Base-by-base conservation (phyloP, 1,284 basidiomycete genomes). In the Irpex lacteus region DNA sequence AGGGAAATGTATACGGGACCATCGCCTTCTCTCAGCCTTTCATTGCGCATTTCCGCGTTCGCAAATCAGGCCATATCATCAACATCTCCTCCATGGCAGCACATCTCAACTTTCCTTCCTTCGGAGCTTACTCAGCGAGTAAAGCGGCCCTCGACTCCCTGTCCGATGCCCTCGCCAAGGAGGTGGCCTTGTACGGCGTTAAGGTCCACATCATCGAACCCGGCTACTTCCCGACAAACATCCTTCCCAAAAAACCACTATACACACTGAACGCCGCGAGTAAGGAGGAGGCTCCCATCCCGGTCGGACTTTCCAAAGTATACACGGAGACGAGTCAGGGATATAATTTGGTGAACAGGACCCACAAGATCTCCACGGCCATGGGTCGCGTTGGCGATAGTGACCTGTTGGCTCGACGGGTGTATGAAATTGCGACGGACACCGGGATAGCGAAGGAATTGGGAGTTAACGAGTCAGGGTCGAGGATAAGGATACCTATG, bases 1-100 rank as follows among this genome's bases (percentile, higher is more conserved):
- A 74, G 59, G 68, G 69, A 15, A 74, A 76, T 63, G 62, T 77
- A 7, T 77, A 76, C 60, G 74, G 74, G 5, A 66, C 70, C 11
- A 63, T 76, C 55, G 71, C 72, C 13, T 68, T 76, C 62, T 75
- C 71, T 6, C 72, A 77, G 54, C 67, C 73, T 0, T 65, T 77
- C 1, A 68, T 77, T 32, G 71, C 74, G 0, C 62, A 69, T 34
- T 69, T 75, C 59, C 72, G 73, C 37, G 64, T 56, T 7, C 70
- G 70, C 32, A 59, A 66, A 19, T 66, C 70, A 8, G 73, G 74
- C 19, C 67, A 71, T 34, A 72, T 74, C 62, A 60, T 75, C 32
- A 74, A 72, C 63, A 38, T 75, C 32, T 73, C 69, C 38, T 70
- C 68, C 11, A 65, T 71, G 13, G 68, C 65, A 11, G 67, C 63